Evolutionary conservation across 169 alveolate genomes (phyloP), one percentile per base, ranked within the genome.

Genomic region (Cryptosporidium baileyi): DNA sequence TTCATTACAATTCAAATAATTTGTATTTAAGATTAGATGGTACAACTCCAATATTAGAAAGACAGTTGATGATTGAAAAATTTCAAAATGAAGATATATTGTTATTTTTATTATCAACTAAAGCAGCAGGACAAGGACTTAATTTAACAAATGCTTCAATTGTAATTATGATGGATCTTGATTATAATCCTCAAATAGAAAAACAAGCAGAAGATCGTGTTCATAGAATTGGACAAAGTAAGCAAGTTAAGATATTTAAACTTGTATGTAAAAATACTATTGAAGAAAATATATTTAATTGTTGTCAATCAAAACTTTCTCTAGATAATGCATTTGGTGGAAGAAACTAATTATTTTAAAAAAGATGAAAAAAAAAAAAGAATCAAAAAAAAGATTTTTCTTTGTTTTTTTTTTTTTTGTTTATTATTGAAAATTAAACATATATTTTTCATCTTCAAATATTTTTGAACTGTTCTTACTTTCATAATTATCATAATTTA

Each of bases 51-150:
- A 93, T 96, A 8, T 97, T 94, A 52, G 98, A 95, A 54, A 91
- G 99, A 65, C 97, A 94, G 34, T 88, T 81, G 9, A 90, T 92
- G 59, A 93, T 96, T 32, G 91, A 90, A 80, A 63, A 82, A 63
- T 80, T 96, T 94, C 91, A 92, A 82, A 80, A 30, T 90, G 62
- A 90, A 79, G 61, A 91, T 92, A 92, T 94, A 60, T 38, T 30
- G 41, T 92, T 97, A n/a, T 94, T 98, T 88, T 93, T 98, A 6
- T 93, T 98, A 24, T 94, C 99, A 40, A 97, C 99, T 2, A 94
- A 98, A 79, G 99, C 99, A 1, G 99, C 99, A 0, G 99, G 99
- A 1, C 94, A 94, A n/a, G 99, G 99, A 9, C 93, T 98, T 22
- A 97, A 98, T 91, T 93, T 98, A 22, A 94, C 98, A 63, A 95